A percentile compares a stretch with the other conserved stretches of the same genome.
Conservation (phyloP, 129 eudicot genomes). For the Mikania micrantha region DNA sequence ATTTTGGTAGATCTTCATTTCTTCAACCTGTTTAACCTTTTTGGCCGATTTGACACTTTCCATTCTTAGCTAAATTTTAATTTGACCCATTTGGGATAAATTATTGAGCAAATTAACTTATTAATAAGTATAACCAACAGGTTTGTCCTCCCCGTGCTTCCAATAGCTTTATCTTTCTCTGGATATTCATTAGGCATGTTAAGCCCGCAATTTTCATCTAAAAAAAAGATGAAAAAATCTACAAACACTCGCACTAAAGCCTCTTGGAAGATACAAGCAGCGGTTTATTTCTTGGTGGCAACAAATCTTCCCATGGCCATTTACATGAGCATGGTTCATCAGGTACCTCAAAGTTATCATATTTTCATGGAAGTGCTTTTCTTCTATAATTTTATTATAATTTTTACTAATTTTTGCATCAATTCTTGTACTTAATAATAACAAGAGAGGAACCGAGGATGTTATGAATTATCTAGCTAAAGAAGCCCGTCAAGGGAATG, state of each 20-base stretch:
- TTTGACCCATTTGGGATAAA: background rate
- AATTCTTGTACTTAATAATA: slow-evolving; percentile 15
- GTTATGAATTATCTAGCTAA: slow-evolving; percentile 69
- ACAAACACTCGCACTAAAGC: slow-evolving; percentile 20
- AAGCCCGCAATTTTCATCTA: slow-evolving; percentile 18
- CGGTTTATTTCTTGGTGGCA: slow-evolving; percentile 54
- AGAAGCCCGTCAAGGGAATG: slow-evolving; percentile 57
- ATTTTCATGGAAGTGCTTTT: background rate
- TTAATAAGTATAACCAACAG: slow-evolving; percentile 33
- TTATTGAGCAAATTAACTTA: background rate
- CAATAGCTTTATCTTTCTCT: slow-evolving; percentile 73
- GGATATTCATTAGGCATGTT: slow-evolving; percentile 67
- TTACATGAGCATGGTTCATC: slow-evolving; percentile 96
- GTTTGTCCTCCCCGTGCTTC: slow-evolving; percentile 98
- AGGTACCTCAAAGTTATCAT: slow-evolving; percentile 38
- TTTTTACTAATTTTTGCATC: background rate
- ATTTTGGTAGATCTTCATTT: background rate
- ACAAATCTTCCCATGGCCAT: slow-evolving; percentile 93
- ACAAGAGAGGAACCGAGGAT: slow-evolving; percentile 89
- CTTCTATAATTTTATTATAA: background rate
- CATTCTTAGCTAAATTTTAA: background rate
- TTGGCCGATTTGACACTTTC: background rate
- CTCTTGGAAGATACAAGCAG: slow-evolving; percentile 37
- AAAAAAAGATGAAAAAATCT: slow-evolving; percentile 30
- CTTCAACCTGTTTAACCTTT: background rate